phyloP scores from a whole-genome alignment of 1,139 yeast genomes.

The Taphrina communis region DNA sequence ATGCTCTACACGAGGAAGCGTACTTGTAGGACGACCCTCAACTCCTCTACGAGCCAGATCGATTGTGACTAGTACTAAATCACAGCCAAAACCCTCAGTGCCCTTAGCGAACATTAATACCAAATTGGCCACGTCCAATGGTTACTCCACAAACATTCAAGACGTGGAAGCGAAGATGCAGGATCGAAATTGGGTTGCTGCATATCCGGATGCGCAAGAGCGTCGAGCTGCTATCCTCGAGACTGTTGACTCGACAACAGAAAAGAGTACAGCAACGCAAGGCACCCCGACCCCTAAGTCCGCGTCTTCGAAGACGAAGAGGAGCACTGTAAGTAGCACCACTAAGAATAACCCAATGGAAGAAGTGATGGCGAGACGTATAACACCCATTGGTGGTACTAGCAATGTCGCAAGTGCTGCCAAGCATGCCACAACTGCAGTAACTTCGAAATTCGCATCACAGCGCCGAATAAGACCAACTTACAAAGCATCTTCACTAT shows the following conservation, averaged over 20 bases:
- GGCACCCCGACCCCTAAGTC: background rate
- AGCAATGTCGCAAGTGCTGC: too few species aligned
- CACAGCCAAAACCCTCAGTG: background rate
- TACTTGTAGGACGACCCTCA: background rate
- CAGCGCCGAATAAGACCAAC: background rate
- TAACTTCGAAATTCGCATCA: background rate
- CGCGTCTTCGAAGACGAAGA: background rate
- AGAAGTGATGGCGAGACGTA: background rate
- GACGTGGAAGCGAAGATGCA: background rate
- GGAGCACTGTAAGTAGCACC: background rate
- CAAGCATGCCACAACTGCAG: too few species aligned
- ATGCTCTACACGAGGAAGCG: background rate
- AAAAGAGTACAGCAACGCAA: background rate
- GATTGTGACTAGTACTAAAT: background rate
- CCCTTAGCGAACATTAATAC: background rate
- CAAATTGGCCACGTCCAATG: background rate
- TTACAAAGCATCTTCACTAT: background rate
- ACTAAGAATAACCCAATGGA: background rate
- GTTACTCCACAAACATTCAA: background rate
- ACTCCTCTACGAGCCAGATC: background rate
- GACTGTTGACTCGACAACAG: background rate
- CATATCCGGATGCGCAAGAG: constrained; percentile 19
- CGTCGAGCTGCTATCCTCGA: constrained; percentile 4
- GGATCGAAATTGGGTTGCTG: constrained; percentile 23
- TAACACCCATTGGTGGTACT: background rate